These are phyloP conservation scores for Lactarius akahatsu DNA, from an alignment of 768 basidiomycete species.

Conservation along the genomic window DNA sequence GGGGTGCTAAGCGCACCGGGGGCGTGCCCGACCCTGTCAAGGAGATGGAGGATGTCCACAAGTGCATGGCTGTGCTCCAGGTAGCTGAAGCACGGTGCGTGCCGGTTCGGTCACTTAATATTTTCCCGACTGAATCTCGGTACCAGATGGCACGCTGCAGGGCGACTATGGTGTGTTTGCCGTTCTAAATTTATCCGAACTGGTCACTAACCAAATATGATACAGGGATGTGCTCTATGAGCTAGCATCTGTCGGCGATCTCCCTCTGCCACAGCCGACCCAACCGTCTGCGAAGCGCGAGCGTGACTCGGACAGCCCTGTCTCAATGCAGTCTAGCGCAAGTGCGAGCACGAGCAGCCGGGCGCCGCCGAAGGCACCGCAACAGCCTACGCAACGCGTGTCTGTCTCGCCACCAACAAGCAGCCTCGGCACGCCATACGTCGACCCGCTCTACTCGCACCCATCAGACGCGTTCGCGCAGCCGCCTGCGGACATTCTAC, in stretches of 20 bases:
- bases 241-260: constrained; percentile 66
- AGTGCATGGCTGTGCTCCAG: constrained; percentile 28
- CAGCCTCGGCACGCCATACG: constrained; percentile 23
- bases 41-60: constrained; percentile 31
- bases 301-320: constrained; percentile 54
- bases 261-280: constrained; percentile 60
- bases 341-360: constrained; percentile 6
- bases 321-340: constrained; percentile 15
- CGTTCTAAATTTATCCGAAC: neutral
- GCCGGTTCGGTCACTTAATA: neutral
- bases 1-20: constrained; percentile 38
- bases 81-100: constrained; percentile 24
- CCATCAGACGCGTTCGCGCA: constrained; percentile 8
- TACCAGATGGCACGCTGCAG: constrained; percentile 48
- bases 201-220: neutral
- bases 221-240: constrained; percentile 72
- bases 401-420: constrained; percentile 19
- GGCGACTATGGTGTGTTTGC: constrained; percentile 46
- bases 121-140: constrained; percentile 2
- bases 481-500: neutral
- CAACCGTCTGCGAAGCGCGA: constrained; percentile 60
- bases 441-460: constrained; percentile 16
- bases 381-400: constrained; percentile 6
- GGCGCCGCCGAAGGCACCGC: neutral
- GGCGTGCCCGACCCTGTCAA: constrained; percentile 17